Percentiles rank a stretch among this genome's conserved stretches.
Conservation (phyloP, 306 rosid species). For the Begonia masoniana region DNA sequence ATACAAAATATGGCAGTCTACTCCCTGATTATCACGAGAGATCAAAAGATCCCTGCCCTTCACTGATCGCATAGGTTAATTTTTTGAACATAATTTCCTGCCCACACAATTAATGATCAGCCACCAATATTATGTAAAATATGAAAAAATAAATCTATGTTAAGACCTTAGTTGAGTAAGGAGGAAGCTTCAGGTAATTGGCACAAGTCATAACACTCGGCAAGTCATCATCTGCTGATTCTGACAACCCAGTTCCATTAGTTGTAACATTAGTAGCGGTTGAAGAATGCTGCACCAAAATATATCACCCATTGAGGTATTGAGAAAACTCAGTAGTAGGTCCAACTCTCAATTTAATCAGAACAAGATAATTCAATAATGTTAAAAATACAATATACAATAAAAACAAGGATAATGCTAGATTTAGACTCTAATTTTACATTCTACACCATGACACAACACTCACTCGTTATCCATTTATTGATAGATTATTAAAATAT, state of each 20-base stretch:
- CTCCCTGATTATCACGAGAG: conserved; percentile 59
- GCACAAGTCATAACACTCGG: conserved; percentile 99
- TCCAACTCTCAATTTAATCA: no score
- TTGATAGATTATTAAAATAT: no score
- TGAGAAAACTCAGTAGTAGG: no score
- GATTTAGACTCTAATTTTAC: no score
- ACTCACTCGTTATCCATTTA: no score
- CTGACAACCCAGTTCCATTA: conserved; percentile 67
- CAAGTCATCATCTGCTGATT: conserved; percentile 86
- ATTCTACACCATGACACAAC: no score
- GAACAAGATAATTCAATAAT: no score
- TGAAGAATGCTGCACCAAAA: conserved; percentile 63
- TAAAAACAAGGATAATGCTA: no score
- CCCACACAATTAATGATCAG: conserved; percentile 9
- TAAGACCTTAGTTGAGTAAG: conserved; percentile 89
- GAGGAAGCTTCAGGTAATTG: conserved; percentile 97
- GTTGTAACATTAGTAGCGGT: conserved; percentile 38
- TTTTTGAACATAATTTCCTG: conserved; percentile 97
- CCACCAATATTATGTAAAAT: not conserved
- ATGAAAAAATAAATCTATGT: no score
- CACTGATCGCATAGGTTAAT: conserved; percentile 86
- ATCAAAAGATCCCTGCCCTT: conserved; percentile 99
- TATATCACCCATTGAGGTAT: not conserved
- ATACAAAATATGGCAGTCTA: not conserved
- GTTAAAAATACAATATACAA: no score